Percentiles rank a stretch among this genome's conserved stretches.
phyloP scores from a whole-genome alignment of 768 basidiomycete species.

The Suillus spraguei region DNA sequence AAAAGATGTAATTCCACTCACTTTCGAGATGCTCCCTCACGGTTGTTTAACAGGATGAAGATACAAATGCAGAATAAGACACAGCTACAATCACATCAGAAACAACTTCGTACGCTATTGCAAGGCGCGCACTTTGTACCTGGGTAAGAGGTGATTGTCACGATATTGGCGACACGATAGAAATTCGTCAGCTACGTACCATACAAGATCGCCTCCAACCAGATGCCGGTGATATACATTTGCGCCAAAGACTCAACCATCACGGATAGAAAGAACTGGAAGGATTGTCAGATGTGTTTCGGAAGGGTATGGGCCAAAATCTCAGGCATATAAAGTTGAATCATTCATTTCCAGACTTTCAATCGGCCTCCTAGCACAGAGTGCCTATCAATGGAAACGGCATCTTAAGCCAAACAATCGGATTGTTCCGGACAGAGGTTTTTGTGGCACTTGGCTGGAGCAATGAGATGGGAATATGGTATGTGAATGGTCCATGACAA shows the following conservation, averaged over 20 bases:
- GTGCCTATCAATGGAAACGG: background rate
- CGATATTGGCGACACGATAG: background rate
- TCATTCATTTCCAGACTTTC: no score
- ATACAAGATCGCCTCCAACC: conserved; percentile 20
- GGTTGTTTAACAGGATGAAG: conserved; percentile 4
- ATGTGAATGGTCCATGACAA: background rate
- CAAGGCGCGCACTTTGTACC: background rate
- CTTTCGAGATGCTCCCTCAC: conserved; percentile 6
- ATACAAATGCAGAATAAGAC: conserved; percentile 9
- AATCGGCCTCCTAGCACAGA: background rate
- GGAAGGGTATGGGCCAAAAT: background rate
- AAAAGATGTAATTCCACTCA: background rate
- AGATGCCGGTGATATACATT: conserved; percentile 12
- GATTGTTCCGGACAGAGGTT: background rate
- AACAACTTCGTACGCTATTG: background rate
- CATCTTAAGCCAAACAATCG: background rate
- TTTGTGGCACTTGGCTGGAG: background rate
- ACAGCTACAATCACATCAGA: conserved; percentile 8
- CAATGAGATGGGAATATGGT: background rate
- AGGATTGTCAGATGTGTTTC: background rate
- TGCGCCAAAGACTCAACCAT: conserved; percentile 15
- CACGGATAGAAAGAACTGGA: background rate
- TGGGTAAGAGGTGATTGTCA: background rate
- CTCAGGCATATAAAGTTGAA: background rate
- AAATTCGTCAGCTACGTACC: conserved; percentile 16